Conservation (phyloP, 2,329 filamentous ascomycete genomes). For the Talaromyces sp. region DNA sequence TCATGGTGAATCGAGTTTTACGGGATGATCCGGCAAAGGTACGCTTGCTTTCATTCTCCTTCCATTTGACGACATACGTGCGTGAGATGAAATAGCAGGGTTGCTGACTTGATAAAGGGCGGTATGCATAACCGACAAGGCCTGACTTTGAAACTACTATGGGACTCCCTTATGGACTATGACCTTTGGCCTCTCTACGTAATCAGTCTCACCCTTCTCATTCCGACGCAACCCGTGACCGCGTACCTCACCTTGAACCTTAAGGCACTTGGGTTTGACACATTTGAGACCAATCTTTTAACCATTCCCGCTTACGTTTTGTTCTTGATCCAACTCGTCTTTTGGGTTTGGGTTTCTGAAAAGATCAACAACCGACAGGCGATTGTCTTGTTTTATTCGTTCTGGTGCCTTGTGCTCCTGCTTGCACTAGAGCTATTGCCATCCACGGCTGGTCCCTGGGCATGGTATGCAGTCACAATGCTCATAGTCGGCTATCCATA, state of each 20-base stretch:
- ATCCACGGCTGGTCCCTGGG: slow-evolving; percentile 47
- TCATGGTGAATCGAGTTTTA: slow-evolving; percentile 59
- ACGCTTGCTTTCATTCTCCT: slow-evolving; percentile 17
- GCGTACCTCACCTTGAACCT: slow-evolving; percentile 38
- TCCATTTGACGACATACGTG: neutral
- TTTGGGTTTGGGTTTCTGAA: slow-evolving; percentile 51
- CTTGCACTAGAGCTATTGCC: slow-evolving; percentile 50
- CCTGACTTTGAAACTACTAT: slow-evolving; percentile 43
- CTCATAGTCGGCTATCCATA: slow-evolving; percentile 55
- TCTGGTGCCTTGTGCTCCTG: slow-evolving; percentile 51
- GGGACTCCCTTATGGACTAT: slow-evolving; percentile 47
- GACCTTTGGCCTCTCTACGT: slow-evolving; percentile 40
- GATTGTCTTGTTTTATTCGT: slow-evolving; percentile 48
- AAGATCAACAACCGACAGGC: slow-evolving; percentile 52
- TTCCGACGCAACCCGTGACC: slow-evolving; percentile 31
- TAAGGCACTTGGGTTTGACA: slow-evolving; percentile 53
- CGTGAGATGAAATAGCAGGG: no score
- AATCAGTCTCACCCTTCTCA: slow-evolving; percentile 38
- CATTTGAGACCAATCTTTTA: slow-evolving; percentile 59
- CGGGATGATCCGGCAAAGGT: slow-evolving; percentile 50
- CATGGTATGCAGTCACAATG: slow-evolving; percentile 47
- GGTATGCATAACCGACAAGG: slow-evolving; percentile 52
- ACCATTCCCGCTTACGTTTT: slow-evolving; percentile 55
- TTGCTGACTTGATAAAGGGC: neutral
- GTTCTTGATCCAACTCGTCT: slow-evolving; percentile 55